These are phyloP conservation scores for Neurospora sp. DNA, from an alignment of 495 filamentous ascomycete genomes.

Conservation along the genomic window DNA sequence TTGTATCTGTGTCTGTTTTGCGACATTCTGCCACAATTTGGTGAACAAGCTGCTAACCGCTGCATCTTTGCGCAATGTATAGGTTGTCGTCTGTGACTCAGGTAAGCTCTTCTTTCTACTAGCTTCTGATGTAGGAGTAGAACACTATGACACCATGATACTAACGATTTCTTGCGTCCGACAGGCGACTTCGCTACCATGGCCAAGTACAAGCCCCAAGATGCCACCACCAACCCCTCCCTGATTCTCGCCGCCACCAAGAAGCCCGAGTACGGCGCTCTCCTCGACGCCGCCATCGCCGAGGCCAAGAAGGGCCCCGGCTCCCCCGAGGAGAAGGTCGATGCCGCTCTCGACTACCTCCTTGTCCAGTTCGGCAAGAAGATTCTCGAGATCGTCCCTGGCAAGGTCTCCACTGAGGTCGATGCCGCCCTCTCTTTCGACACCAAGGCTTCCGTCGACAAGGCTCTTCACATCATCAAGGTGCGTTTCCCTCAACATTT, in stretches of 20 bases:
- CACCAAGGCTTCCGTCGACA: constrained; percentile 81
- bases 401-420: constrained; percentile 97
- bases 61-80: constrained; percentile 5
- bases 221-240: constrained; percentile 98
- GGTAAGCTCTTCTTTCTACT: constrained; percentile 46
- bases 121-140: not conserved
- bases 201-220: constrained; percentile 99
- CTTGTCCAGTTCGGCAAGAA: constrained; percentile 96
- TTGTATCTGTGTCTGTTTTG: not conserved
- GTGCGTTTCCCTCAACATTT: constrained; percentile 36
- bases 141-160: not conserved
- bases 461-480: constrained; percentile 95
- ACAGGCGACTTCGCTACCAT: constrained; percentile 50
- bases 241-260: constrained; percentile 96
- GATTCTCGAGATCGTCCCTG: constrained; percentile 93
- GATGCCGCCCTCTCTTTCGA: constrained; percentile 96
- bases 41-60: constrained; percentile 15
- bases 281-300: constrained; percentile 79
- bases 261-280: constrained; percentile 89
- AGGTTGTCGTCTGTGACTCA: constrained; percentile 94
- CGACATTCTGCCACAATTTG: not conserved
- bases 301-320: constrained; percentile 71
- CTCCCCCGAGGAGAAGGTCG: constrained; percentile 63
- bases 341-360: constrained; percentile 79
- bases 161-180: not conserved